Base-by-base conservation (phyloP, 1,139 yeast genomes). In the Debaryomyces sp. region DNA sequence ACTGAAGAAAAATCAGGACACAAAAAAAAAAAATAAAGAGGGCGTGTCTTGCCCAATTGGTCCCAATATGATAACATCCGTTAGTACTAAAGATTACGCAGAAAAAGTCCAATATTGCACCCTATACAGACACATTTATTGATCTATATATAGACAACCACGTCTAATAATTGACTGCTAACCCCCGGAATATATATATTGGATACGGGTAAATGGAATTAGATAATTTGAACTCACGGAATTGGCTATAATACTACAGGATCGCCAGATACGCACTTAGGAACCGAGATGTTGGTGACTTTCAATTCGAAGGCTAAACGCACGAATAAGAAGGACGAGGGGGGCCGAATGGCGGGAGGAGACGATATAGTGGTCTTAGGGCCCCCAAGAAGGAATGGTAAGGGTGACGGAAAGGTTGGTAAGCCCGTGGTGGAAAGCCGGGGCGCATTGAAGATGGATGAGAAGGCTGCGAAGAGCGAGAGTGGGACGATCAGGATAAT, bases 231-330 rank as follows among this genome's bases (percentile, higher is more conserved):
- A 21, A 32, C 22, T 12, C 21, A 6, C 35, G 12, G 35, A 18
- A 5, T 15, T n/a, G 12, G n/a, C 12, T 10, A 32, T 9, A 32
- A 17, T 18, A 32, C 18, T 6, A 17, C 18, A 35, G 22, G 12
- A 35, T 6, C 24, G 10, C 38, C 26, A 17, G 5, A 26, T 17
- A 26, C 7, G 23, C 32, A 15, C 8, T 12, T 8, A 18, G 7
- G 33, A 26, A 22, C 23, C 35, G n/a, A 27, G 18, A 58, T 58
- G 61, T 51, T 58, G 44, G 59, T 58, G 12, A 58, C 61, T 5
- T 58, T 58, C 45, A 55, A 54, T 45, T 52, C 61, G 12, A 33
- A 39, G 35, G 17, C 24, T 13, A 40, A 30, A 23, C 23, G 29
- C 18, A 18, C 13, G 8, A 29, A 29, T 8, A 21, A 23, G 17